Conservation (phyloP, 2,329 filamentous ascomycete species). For the Fusarium secorum region DNA sequence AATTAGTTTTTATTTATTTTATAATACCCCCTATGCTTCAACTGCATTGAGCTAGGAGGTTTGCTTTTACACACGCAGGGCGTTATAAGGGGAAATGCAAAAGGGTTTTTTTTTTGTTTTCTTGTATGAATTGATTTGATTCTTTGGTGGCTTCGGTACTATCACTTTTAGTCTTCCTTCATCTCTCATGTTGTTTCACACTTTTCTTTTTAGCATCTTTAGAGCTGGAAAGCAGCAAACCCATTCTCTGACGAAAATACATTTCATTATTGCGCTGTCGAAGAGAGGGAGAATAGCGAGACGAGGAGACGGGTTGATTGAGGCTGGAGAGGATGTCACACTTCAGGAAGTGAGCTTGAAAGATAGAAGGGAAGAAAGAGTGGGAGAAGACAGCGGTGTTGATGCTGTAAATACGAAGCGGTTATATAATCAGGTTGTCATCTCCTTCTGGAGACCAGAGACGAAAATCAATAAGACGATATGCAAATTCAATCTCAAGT, state of each 20-base stretch:
- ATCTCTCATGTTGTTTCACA: slow-evolving; percentile 36
- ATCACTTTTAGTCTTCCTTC: slow-evolving; percentile 35
- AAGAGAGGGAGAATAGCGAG: not conserved
- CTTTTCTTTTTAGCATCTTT: slow-evolving; percentile 39
- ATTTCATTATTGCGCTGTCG: slow-evolving; percentile 33
- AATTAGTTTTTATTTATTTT: slow-evolving; percentile 34
- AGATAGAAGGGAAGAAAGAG: not conserved
- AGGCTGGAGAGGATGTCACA: not conserved
- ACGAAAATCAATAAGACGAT: slow-evolving; percentile 38
- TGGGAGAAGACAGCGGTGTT: slow-evolving; percentile 3
- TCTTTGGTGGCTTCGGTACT: slow-evolving; percentile 31
- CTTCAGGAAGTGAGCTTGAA: slow-evolving; percentile 16
- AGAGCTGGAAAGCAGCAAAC: slow-evolving; percentile 43
- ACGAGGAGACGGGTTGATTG: not conserved
- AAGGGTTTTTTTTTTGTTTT: slow-evolving; percentile 28
- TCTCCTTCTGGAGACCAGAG: slow-evolving; percentile 40
- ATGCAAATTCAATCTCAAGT: slow-evolving; percentile 9
- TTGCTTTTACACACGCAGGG: slow-evolving; percentile 46
- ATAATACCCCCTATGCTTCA: slow-evolving; percentile 23
- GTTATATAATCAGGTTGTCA: slow-evolving; percentile 42
- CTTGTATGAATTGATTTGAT: slow-evolving; percentile 32
- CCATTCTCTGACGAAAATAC: slow-evolving; percentile 41
- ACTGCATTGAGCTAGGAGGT: slow-evolving; percentile 16
- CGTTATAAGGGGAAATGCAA: slow-evolving; percentile 46
- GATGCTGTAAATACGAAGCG: slow-evolving; percentile 36